Conservation (phyloP, 164 flowering plant species). For the Protea cynaroides region DNA sequence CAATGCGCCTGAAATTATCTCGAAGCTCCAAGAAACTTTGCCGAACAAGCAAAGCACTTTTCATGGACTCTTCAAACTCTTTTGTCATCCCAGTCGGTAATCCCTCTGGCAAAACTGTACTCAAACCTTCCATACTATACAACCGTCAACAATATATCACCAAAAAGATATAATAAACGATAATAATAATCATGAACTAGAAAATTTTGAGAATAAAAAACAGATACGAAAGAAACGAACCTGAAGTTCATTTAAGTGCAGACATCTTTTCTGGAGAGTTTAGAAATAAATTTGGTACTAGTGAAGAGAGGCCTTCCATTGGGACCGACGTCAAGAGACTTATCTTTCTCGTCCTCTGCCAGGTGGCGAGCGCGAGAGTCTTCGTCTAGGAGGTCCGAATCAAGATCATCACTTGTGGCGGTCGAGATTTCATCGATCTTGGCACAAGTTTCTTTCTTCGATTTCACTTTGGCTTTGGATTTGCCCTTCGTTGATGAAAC, state of each 20-base stretch:
- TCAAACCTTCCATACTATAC: slow-evolving; percentile 29
- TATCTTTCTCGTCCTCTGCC: slow-evolving; percentile 46
- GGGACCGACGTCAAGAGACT: slow-evolving; percentile 66
- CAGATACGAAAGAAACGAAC: no score
- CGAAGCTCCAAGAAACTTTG: slow-evolving; percentile 72
- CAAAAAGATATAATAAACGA: not conserved
- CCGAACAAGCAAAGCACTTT: slow-evolving; percentile 56
- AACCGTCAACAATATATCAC: not conserved
- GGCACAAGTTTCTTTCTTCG: slow-evolving; percentile 5
- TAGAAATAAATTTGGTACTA: slow-evolving; percentile 41
- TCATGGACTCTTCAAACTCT: slow-evolving; percentile 61
- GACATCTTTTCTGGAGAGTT: slow-evolving; percentile 48
- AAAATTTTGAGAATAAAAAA: not conserved
- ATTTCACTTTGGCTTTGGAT: slow-evolving; percentile 17
- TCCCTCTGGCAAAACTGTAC: slow-evolving; percentile 54
- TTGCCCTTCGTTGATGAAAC: slow-evolving; percentile 3
- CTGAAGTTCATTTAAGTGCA: slow-evolving; percentile 64
- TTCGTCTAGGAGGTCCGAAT: slow-evolving; percentile 23
- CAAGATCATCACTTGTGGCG: slow-evolving; percentile 13
- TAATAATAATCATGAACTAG: not conserved
- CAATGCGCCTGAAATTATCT: slow-evolving; percentile 68
- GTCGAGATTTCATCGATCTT: slow-evolving; percentile 17
- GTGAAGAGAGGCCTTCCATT: slow-evolving; percentile 73
- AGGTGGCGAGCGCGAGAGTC: slow-evolving; percentile 30
- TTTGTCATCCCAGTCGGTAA: slow-evolving; percentile 52